A percentile compares a stretch with the other conserved stretches of the same genome.
Evolutionary conservation across 805 yeast species (phyloP).

Genomic region (Torulaspora quercuum): DNA sequence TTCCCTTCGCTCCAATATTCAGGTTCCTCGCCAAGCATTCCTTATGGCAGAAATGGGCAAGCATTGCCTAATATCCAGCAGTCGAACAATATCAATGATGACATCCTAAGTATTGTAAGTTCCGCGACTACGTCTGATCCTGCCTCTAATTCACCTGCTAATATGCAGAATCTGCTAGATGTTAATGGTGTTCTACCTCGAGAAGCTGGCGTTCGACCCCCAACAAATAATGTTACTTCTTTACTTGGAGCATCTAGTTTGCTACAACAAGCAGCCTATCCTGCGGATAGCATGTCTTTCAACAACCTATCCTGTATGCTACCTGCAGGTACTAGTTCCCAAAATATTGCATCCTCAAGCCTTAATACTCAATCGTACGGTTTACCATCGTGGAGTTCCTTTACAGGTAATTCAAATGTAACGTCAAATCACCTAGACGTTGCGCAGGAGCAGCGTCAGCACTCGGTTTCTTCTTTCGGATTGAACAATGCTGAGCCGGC

Average conservation of each 20-base stretch:
- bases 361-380: constrained; percentile 9
- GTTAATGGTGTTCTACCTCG: constrained; percentile 3
- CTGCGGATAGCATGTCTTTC: constrained; percentile 7
- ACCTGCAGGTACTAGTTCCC: constrained; percentile 8
- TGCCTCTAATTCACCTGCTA: constrained; percentile 22
- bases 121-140: constrained; percentile 30
- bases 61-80: constrained; percentile 2
- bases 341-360: constrained; percentile 7
- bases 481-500: constrained; percentile 11
- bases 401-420: constrained; percentile 3
- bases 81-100: constrained; percentile 22
- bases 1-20: constrained; percentile 19
- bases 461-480: constrained; percentile 11
- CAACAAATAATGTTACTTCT: constrained; percentile 2
- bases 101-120: constrained; percentile 29
- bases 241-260: constrained; percentile 8
- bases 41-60: constrained; percentile 15
- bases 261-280: constrained; percentile 3
- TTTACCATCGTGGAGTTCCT: constrained; percentile 13
- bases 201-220: constrained; percentile 1
- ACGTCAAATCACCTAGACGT: constrained; percentile 3
- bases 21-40: constrained; percentile 17
- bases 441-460: constrained; percentile 8
- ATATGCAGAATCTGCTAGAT: constrained; percentile 20
- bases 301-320: constrained; percentile 8